Conservation (phyloP, 306 rosid species). For the Urtica urens region DNA sequence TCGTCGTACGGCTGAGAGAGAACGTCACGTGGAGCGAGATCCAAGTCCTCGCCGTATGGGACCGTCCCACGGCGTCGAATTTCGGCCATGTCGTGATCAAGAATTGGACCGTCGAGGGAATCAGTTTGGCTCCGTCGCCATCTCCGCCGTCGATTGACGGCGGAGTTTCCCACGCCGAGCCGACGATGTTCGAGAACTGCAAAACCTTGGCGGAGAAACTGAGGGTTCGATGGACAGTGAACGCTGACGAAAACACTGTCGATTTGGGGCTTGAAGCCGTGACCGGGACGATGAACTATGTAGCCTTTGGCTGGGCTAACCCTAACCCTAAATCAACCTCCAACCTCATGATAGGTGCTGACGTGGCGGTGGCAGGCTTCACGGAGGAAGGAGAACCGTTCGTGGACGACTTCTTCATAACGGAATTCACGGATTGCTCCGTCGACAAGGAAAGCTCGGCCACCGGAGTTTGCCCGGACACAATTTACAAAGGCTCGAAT, state of each 20-base stretch:
- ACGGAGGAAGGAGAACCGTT: constrained; percentile 59
- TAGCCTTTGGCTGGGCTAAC: constrained; percentile 90
- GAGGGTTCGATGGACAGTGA: constrained; percentile 73
- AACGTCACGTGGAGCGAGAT: constrained; percentile 66
- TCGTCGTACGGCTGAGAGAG: constrained; percentile 37
- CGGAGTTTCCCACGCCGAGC: constrained; percentile 21
- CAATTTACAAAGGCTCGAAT: constrained; percentile 39
- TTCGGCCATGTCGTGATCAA: constrained; percentile 51
- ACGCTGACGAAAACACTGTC: constrained; percentile 30
- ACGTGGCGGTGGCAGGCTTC: constrained; percentile 66
- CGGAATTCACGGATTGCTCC: constrained; percentile 54
- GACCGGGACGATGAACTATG: constrained; percentile 49
- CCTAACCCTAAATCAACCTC: constrained; percentile 40
- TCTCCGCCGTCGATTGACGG: constrained; percentile 2
- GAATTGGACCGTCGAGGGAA: constrained; percentile 1
- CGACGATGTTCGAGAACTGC: constrained; percentile 63
- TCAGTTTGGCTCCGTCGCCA: constrained; percentile 29
- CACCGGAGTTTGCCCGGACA: constrained; percentile 85
- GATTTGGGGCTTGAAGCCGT: constrained; percentile 77
- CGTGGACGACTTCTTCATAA: constrained; percentile 65
- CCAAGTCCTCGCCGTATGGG: constrained; percentile 72
- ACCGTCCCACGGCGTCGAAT: constrained; percentile 56
- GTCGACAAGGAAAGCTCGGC: constrained; percentile 32
- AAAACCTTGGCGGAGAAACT: constrained; percentile 39
- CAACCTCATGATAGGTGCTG: constrained; percentile 62